Conservation (phyloP, 208 protist species). For the Acanthamoeba sp. region DNA sequence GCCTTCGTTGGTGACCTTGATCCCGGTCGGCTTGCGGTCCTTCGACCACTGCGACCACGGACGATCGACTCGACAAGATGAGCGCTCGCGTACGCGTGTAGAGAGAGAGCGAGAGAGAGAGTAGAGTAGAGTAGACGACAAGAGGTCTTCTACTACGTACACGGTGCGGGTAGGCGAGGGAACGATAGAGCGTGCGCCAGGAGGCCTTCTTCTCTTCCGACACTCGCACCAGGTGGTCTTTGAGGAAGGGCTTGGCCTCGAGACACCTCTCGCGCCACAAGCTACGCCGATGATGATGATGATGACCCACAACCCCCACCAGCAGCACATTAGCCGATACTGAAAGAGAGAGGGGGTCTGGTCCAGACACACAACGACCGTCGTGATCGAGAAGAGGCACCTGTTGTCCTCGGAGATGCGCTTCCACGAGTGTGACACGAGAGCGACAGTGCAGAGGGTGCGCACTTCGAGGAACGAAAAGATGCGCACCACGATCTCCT, state of each 20-base stretch:
- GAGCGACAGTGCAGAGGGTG: background rate
- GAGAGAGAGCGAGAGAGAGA: background rate
- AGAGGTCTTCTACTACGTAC: too few relatives aligned
- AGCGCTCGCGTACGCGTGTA: background rate
- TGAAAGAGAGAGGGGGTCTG: too few relatives aligned
- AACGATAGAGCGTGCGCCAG: constrained; percentile 45
- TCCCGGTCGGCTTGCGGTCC: constrained; percentile 43
- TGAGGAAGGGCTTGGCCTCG: constrained; percentile 4
- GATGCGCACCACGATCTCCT: constrained; percentile 55
- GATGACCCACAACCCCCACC: too few relatives aligned
- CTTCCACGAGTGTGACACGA: constrained; percentile 19
- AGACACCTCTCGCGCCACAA: constrained; percentile 32
- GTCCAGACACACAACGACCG: too few relatives aligned
- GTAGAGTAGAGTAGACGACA: too few relatives aligned
- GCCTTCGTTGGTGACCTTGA: constrained; percentile 61
- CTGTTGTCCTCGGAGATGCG: constrained; percentile 60
- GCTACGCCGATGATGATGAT: background rate
- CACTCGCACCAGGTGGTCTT: background rate
- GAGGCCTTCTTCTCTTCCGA: constrained; percentile 6
- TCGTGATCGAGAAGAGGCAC: background rate
- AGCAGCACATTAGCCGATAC: too few relatives aligned
- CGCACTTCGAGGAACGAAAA: constrained; percentile 69
- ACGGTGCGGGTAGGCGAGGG: background rate
- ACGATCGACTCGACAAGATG: background rate
- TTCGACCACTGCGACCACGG: constrained; percentile 20